Conservation (phyloP, 768 basidiomycete species). For the Mycena galopus region DNA sequence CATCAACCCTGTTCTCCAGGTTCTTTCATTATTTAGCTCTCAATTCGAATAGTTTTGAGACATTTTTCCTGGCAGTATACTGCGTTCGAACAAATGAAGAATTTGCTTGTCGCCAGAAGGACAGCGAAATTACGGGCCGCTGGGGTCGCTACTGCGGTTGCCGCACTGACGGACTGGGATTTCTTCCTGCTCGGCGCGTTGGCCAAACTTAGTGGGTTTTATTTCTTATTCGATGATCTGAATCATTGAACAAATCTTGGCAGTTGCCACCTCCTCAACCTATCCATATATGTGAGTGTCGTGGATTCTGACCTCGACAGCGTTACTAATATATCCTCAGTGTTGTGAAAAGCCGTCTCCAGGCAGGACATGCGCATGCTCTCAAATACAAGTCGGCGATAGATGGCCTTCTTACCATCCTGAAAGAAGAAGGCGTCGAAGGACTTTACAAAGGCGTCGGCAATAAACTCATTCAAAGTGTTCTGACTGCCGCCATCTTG, state of each 20-base stretch:
- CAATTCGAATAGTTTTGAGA: not conserved
- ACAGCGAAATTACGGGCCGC: slow-evolving; percentile 65
- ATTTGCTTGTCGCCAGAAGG: slow-evolving; percentile 75
- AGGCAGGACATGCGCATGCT: slow-evolving; percentile 71
- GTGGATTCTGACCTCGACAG: not conserved
- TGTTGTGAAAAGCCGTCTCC: slow-evolving; percentile 76
- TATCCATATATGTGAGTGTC: slow-evolving; percentile 80
- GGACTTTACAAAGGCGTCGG: slow-evolving; percentile 85
- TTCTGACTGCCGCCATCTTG: slow-evolving; percentile 93
- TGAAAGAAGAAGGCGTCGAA: slow-evolving; percentile 71
- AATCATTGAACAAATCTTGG: not conserved
- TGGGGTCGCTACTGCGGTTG: slow-evolving; percentile 59
- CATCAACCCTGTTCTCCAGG: slow-evolving; percentile 91
- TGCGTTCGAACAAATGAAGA: slow-evolving; percentile 95
- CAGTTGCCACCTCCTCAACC: slow-evolving; percentile 65
- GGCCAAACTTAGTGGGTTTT: slow-evolving; percentile 82
- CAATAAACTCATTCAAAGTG: slow-evolving; percentile 92
- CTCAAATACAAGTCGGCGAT: slow-evolving; percentile 73
- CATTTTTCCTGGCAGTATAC: slow-evolving; percentile 67
- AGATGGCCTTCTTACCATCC: slow-evolving; percentile 74
- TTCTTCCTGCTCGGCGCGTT: slow-evolving; percentile 96
- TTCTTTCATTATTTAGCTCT: not conserved
- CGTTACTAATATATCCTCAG: slow-evolving; percentile 41
- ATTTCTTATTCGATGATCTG: not conserved
- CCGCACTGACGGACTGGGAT: slow-evolving; percentile 83